Conservation (phyloP, 257 asterid genomes). For the Gentiana dahurica region DNA sequence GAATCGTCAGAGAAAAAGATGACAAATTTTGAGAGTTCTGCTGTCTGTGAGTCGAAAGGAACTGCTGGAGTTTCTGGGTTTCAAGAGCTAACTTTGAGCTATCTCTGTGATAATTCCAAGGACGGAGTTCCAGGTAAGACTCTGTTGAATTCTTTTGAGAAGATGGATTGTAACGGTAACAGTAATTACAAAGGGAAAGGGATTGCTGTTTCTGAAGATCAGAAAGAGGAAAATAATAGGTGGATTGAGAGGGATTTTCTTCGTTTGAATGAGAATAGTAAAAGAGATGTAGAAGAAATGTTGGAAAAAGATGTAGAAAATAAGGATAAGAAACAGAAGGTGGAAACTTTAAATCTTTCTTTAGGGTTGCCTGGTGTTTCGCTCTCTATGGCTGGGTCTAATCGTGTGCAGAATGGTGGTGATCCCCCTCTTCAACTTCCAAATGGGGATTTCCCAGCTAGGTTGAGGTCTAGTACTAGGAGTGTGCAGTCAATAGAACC, state of each 20-base stretch:
- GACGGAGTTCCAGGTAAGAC: conserved; percentile 41
- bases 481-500: conserved; percentile 60
- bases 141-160: conserved; percentile 39
- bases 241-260: conserved; percentile 88
- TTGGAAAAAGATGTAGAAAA: conserved; percentile 37
- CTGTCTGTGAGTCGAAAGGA: conserved; percentile 25
- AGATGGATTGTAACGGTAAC: conserved; percentile 21
- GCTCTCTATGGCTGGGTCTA: conserved; percentile 62
- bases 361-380: conserved; percentile 75
- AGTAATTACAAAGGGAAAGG: conserved; percentile 61
- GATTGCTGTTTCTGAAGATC: conserved; percentile 48
- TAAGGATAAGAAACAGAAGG: conserved; percentile 63
- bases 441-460: conserved; percentile 46
- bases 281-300: conserved; percentile 50
- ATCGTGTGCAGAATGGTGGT: conserved; percentile 44
- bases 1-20: conserved; percentile 33
- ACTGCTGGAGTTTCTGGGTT: conserved; percentile 32
- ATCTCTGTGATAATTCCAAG: conserved; percentile 67
- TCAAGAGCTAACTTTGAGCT: conserved; percentile 80
- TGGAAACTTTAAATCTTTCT: conserved; percentile 75
- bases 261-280: conserved; percentile 44
- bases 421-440: conserved; percentile 37
- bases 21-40: conserved; percentile 37
- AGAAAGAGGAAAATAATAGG: conserved; percentile 30
- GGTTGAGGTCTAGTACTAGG: conserved; percentile 41